Evolutionary conservation across 179 eudicot species (phyloP).

Genomic region (Drosera spatulata): DNA sequence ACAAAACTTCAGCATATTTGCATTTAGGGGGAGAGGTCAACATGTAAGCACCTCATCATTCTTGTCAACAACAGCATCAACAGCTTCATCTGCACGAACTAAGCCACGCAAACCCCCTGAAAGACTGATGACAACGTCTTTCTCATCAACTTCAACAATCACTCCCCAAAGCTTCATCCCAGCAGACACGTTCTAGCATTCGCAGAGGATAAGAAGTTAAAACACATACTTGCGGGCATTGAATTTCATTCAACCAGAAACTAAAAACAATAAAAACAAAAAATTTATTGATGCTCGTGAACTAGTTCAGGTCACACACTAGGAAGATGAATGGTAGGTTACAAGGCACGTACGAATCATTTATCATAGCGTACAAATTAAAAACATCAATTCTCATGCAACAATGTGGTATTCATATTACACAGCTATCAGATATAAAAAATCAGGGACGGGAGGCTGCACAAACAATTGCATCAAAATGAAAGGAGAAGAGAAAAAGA

Average conservation of each 20-base stretch:
- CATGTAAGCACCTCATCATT: slow-evolving; percentile 21
- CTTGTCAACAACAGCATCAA: slow-evolving; percentile 35
- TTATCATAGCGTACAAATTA: too few species aligned
- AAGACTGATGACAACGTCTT: slow-evolving; percentile 83
- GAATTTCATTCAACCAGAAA: not conserved
- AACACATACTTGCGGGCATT: not conserved
- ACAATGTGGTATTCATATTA: too few species aligned
- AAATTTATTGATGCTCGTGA: not conserved
- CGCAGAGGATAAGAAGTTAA: slow-evolving; percentile 5
- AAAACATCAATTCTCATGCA: too few species aligned
- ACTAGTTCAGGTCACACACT: too few species aligned
- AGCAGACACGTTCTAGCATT: slow-evolving; percentile 62
- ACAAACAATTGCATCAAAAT: too few species aligned
- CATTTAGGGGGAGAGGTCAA: not conserved
- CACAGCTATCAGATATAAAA: too few species aligned
- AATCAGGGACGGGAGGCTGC: too few species aligned
- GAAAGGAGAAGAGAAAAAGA: too few species aligned
- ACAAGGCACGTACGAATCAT: too few species aligned
- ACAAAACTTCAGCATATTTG: too few species aligned
- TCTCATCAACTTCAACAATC: slow-evolving; percentile 75
- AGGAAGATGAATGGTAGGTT: too few species aligned
- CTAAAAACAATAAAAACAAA: not conserved
- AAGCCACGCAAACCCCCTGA: slow-evolving; percentile 97
- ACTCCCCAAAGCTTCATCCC: slow-evolving; percentile 99
- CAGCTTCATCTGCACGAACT: slow-evolving; percentile 78